These are phyloP conservation scores for Saprolegnia diclina DNA, from an alignment of 352 stramenopile genomes.

Conservation along the genomic window DNA sequence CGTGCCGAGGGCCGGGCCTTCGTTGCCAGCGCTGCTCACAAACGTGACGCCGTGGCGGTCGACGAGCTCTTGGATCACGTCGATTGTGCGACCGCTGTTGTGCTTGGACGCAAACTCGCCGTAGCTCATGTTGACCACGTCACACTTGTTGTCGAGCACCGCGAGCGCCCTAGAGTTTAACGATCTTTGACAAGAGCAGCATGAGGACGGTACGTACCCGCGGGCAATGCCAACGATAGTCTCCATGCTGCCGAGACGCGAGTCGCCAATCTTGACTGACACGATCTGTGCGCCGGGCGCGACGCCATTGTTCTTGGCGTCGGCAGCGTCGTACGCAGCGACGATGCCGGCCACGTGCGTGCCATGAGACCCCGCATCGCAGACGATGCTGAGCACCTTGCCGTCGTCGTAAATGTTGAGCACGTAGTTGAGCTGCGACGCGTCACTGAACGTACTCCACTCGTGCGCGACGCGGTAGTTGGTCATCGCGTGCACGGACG, in stretches of 20 bases:
- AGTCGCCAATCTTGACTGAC: constrained; percentile 94
- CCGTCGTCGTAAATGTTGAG: constrained; percentile 95
- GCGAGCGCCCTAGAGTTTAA: constrained; percentile 88
- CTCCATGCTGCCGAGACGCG: constrained; percentile 92
- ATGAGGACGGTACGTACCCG: constrained; percentile 3
- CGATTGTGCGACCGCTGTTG: constrained; percentile 83
- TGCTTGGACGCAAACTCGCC: constrained; percentile 89
- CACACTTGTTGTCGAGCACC: constrained; percentile 79
- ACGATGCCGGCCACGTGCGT: constrained; percentile 95
- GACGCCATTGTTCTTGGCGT: constrained; percentile 88
- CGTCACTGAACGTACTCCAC: constrained; percentile 84
- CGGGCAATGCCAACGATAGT: constrained; percentile 46
- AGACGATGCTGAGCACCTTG: constrained; percentile 89
- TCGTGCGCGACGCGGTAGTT: constrained; percentile 73
- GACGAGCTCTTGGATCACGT: constrained; percentile 87
- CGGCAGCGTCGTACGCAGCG: constrained; percentile 81
- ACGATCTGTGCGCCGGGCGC: constrained; percentile 91
- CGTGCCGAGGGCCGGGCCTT: constrained; percentile 92
- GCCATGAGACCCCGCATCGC: constrained; percentile 90
- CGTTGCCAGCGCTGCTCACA: constrained; percentile 92
- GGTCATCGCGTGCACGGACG: constrained; percentile 48
- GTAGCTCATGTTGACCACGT: constrained; percentile 97
- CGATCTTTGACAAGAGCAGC: constrained; percentile 30
- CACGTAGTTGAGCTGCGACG: constrained; percentile 91
- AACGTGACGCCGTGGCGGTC: constrained; percentile 91